Evolutionary conservation across 805 yeast genomes (phyloP).

Genomic region (Starmerella riodocensis): DNA sequence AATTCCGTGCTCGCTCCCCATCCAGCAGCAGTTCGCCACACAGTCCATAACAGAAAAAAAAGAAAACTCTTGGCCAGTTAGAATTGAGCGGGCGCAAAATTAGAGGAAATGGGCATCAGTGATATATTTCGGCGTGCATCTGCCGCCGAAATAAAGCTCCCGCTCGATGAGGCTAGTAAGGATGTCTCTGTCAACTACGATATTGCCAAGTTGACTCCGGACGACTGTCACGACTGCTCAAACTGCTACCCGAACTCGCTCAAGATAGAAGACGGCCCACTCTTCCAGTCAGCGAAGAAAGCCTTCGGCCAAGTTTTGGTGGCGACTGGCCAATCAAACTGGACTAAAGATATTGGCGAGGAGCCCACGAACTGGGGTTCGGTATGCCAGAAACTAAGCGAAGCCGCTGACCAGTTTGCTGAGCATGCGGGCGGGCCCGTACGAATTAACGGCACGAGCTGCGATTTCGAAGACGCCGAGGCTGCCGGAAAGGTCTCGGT

Average conservation of each 20-base stretch:
- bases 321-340: slow-evolving; percentile 73
- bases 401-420: slow-evolving; percentile 10
- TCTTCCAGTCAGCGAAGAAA: slow-evolving; percentile 62
- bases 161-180: slow-evolving; percentile 1
- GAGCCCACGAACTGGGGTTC: slow-evolving; percentile 18
- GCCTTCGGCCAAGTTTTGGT: slow-evolving; percentile 61
- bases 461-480: slow-evolving; percentile 14
- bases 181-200: slow-evolving; percentile 11
- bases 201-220: slow-evolving; percentile 12
- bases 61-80: too few relatives aligned
- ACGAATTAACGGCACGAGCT: slow-evolving; percentile 23
- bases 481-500: slow-evolving; percentile 11
- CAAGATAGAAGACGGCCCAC: slow-evolving; percentile 34
- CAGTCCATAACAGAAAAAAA: too few relatives aligned
- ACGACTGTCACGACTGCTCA: slow-evolving; percentile 19
- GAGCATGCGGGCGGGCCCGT: slow-evolving; percentile 19
- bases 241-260: slow-evolving; percentile 27
- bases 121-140: background rate
- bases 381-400: slow-evolving; percentile 30
- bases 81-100: background rate
- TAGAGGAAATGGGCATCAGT: background rate
- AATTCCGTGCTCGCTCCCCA: too few relatives aligned
- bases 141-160: background rate
- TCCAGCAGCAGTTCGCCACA: too few relatives aligned
- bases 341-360: slow-evolving; percentile 63